These are phyloP conservation scores for Petunia axillaris DNA, from an alignment of 257 asterid species.

Conservation along the genomic window DNA sequence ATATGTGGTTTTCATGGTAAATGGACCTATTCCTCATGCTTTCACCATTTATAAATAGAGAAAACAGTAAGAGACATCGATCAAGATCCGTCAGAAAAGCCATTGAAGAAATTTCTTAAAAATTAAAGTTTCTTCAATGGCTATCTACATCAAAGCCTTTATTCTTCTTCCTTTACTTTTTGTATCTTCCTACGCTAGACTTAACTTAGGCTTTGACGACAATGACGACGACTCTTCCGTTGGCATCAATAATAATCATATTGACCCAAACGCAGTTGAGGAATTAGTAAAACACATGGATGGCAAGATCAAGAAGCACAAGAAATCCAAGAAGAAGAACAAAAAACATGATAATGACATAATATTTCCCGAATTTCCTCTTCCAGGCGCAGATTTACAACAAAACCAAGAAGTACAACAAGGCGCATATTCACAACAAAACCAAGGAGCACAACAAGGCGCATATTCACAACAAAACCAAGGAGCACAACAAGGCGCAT, in stretches of 20 bases:
- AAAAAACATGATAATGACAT: background rate
- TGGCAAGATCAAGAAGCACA: background rate
- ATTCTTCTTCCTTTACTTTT: slow-evolving; percentile 34
- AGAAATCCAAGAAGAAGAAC: background rate
- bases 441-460: no score
- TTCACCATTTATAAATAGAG: background rate
- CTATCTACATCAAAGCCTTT: slow-evolving; percentile 17
- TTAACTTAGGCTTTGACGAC: background rate
- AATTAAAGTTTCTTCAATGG: slow-evolving; percentile 28
- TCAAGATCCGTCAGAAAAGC: slow-evolving; percentile 8
- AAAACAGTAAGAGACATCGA: background rate
- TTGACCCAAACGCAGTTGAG: background rate
- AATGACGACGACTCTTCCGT: background rate
- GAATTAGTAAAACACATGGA: background rate
- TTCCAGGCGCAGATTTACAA: background rate
- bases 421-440: no score
- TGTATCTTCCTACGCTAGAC: slow-evolving; percentile 20
- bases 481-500: background rate
- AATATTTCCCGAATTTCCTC: background rate
- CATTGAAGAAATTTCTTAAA: background rate
- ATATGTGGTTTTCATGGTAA: background rate
- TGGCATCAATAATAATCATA: background rate
- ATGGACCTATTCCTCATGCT: background rate
- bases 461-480: background rate
- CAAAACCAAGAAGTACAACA: background rate